phyloP scores from a whole-genome alignment of 2,329 filamentous ascomycete genomes.

The Ophidiomyces ophidiicola region DNA sequence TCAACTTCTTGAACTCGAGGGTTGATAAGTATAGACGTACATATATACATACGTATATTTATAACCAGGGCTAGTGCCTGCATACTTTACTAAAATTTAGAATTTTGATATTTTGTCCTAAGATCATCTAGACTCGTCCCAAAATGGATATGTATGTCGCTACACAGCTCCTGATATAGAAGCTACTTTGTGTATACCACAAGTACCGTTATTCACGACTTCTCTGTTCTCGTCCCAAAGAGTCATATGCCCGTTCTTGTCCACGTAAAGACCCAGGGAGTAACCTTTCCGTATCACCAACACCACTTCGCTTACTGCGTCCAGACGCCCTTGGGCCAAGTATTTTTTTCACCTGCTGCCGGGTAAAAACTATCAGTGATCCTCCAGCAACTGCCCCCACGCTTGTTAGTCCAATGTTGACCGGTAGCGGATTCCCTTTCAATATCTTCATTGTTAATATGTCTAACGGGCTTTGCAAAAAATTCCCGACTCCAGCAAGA shows the following conservation, averaged over 20 bases:
- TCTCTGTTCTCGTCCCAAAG: not conserved
- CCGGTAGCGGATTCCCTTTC: conserved; percentile 58
- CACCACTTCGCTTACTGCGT: not conserved
- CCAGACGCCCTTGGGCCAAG: not conserved
- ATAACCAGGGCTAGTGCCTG: not conserved
- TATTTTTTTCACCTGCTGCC: conserved; percentile 26
- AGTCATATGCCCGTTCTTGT: conserved; percentile 4
- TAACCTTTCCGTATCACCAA: conserved; percentile 7
- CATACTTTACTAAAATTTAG: no score
- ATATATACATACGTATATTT: not conserved
- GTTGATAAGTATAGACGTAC: not conserved
- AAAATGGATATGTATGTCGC: no score
- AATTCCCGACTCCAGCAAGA: conserved; percentile 69
- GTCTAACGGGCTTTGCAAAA: conserved; percentile 69
- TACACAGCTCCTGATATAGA: no score
- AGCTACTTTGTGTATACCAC: no score
- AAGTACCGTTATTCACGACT: not conserved
- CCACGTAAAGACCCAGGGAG: not conserved
- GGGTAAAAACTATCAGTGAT: conserved; percentile 55
- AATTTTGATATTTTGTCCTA: no score
- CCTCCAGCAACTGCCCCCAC: conserved; percentile 54
- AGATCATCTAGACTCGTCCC: no score
- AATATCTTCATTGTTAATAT: conserved; percentile 63
- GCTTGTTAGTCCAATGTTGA: conserved; percentile 57
- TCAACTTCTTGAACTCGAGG: conserved; percentile 25